These are phyloP conservation scores for Plasmopara muralis DNA, from an alignment of 352 stramenopile genomes.

Conservation along the genomic window DNA sequence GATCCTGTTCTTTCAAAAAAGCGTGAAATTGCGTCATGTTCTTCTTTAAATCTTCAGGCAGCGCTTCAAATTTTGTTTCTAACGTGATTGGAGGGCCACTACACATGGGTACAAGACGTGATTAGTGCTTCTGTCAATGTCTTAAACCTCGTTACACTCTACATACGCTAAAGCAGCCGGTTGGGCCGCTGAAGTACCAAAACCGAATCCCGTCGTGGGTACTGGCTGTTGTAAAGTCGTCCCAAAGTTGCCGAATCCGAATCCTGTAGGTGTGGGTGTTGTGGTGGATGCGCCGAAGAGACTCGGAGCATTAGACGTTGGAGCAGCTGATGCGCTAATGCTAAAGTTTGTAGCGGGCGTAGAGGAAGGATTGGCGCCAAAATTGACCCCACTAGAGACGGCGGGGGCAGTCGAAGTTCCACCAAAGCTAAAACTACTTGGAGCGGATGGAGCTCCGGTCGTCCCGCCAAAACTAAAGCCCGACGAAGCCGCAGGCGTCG, in stretches of 20 bases:
- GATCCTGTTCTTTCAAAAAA: conserved; percentile 67
- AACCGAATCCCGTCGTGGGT: conserved; percentile 9
- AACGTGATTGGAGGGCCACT: conserved; percentile 48
- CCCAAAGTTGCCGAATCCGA: conserved; percentile 11
- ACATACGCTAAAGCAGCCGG: conserved; percentile 15
- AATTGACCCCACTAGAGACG: conserved; percentile 19
- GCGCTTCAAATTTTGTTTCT: conserved; percentile 63
- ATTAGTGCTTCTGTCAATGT: neutral
- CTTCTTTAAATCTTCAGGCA: conserved; percentile 67
- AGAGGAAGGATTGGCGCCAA: conserved; percentile 13
- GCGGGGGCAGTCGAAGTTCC: conserved; percentile 2
- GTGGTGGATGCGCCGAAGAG: conserved; percentile 17
- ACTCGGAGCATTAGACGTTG: conserved; percentile 12
- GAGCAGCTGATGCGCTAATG: conserved; percentile 15
- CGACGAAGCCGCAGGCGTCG: conserved; percentile 6
- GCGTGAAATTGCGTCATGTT: conserved; percentile 73
- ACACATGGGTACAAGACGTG: conserved; percentile 3
- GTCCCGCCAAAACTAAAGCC: conserved; percentile 22
- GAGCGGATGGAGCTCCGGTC: conserved; percentile 1
- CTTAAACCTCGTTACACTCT: neutral
- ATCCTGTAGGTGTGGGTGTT: conserved; percentile 6
- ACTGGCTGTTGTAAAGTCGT: neutral
- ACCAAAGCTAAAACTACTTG: conserved; percentile 18
- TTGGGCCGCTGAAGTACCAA: conserved; percentile 5
- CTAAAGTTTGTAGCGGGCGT: conserved; percentile 20